These are phyloP conservation scores for Trypanosoma congolense DNA, from an alignment of 208 protist species.

Conservation along the genomic window DNA sequence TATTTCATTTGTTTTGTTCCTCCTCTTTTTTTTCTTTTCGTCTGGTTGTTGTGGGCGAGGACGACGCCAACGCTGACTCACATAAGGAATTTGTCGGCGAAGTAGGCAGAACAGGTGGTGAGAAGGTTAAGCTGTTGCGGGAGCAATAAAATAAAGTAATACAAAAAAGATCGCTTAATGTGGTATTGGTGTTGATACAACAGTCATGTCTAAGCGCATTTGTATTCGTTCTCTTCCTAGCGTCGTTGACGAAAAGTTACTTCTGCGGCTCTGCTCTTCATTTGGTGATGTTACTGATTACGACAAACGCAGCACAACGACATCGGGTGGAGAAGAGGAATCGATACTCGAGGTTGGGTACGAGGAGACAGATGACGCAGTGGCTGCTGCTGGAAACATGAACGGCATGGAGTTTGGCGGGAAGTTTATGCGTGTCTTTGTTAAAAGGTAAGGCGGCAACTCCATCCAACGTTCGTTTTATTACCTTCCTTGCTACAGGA, in stretches of 20 bases:
- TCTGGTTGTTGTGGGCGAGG: too few species aligned
- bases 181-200: not conserved
- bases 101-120: too few species aligned
- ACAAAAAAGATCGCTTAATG: not conserved
- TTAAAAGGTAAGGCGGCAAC: constrained; percentile 1
- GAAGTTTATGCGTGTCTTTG: constrained; percentile 42
- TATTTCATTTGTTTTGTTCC: too few species aligned
- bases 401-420: constrained; percentile 69
- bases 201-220: constrained; percentile 35
- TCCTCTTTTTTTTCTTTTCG: too few species aligned
- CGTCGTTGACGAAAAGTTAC: constrained; percentile 35
- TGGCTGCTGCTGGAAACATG: constrained; percentile 55
- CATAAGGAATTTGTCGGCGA: too few species aligned
- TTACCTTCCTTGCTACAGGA: not conserved
- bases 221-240: constrained; percentile 39
- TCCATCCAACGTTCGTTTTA: not conserved
- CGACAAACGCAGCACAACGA: not conserved
- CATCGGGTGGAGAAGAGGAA: constrained; percentile 3
- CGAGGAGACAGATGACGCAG: constrained; percentile 54
- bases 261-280: constrained; percentile 61
- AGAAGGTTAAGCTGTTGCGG: not conserved
- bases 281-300: constrained; percentile 65
- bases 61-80: too few species aligned
- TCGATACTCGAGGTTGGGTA: constrained; percentile 36
- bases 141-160: not conserved